Evolutionary conservation across 345 rosid species (phyloP).

Genomic region (Syzygium aqueum): DNA sequence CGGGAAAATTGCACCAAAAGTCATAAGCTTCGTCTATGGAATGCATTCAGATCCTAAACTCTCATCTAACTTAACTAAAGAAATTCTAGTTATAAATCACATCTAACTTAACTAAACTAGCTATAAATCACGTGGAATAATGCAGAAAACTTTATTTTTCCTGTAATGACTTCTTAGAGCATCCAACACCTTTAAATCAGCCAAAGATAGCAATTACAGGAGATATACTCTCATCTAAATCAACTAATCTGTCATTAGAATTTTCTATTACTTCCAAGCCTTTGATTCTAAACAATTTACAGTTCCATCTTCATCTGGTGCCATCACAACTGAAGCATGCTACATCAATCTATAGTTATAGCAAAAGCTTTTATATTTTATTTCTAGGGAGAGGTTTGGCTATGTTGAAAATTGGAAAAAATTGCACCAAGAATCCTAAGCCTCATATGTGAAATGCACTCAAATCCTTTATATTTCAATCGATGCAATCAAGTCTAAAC

Average conservation of each 20-base stretch:
- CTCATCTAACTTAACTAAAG: background rate
- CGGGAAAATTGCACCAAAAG: background rate
- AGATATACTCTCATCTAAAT: background rate
- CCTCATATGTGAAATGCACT: background rate
- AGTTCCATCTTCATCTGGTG: background rate
- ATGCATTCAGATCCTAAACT: background rate
- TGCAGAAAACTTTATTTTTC: background rate
- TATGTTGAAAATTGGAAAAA: background rate
- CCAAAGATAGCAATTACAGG: background rate
- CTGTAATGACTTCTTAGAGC: background rate
- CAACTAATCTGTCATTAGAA: background rate
- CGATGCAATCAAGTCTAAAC: background rate
- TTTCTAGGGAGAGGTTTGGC: background rate
- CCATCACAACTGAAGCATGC: background rate
- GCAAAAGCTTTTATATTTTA: background rate
- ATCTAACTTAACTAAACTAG: background rate
- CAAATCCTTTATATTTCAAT: background rate
- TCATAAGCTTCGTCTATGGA: background rate
- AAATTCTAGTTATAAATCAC: background rate
- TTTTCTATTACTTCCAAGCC: background rate
- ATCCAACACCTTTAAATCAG: background rate
- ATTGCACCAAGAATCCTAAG: background rate
- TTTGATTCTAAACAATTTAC: background rate
- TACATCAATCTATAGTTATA: background rate
- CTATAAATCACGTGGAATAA: background rate